Evolutionary conservation across 345 rosid species (phyloP), one percentile per base, ranked within the genome.

Genomic region (Excoecaria cochinchinensis): DNA sequence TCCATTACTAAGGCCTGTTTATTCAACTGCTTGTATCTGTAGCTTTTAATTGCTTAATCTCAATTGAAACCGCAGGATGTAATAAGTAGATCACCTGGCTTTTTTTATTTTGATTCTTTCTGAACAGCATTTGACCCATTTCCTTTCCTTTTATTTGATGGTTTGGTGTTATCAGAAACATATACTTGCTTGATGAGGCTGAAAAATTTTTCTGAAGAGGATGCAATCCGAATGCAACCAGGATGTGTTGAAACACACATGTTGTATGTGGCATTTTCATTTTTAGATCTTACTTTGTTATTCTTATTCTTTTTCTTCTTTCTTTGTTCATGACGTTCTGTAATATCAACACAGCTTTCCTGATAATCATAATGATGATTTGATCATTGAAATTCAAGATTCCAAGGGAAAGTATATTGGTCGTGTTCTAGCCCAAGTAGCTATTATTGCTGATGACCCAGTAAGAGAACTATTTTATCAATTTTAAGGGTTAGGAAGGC

Each of bases 371-470:
- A 72, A 64, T 46, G 82, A 79, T 74, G 82, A 73, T 61, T 69
- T 79, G 78, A 79, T 79, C 46, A 74, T 79, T 55, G 77, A 74
- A 73, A 66, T 79, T 68, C 73, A 59, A 42, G 82, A 79, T 61
- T 68, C 77, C 70, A 79, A 79, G 63, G 78, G 78, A 69, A 50
- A 62, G 40, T 22, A 62, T 51, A 62, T 70, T 61, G 82, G 82
- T 51, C 69, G 82, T 61, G 78, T 62, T 4, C 56, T 68, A 25
- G 77, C 64, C 52, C 82, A 79, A 74, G 71, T 79, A 31, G 82
- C 78, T 10, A 62, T 64, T 79, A 72, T 79, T 22, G 82, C 74
- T 59, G 82, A 79, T 74, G 82, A 79, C 76, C 77, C 78, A 10
- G 82, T 79, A 69, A 67, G 70, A 42, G 39, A 13, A 4, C 24